phyloP scores from a whole-genome alignment of 2,329 filamentous ascomycete genomes.

The Lachnum nothofagi region DNA sequence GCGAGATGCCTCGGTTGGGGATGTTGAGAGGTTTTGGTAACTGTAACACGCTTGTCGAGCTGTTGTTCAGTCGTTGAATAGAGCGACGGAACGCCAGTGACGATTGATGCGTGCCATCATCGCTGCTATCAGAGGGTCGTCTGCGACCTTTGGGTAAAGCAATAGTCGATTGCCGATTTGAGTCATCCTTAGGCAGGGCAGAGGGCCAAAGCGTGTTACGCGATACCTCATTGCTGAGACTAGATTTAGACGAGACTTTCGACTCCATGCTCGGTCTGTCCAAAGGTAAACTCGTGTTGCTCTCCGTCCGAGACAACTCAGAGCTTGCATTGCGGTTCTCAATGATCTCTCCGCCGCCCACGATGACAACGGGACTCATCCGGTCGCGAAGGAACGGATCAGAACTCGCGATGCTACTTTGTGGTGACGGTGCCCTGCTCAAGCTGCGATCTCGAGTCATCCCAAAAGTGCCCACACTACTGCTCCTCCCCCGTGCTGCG shows the following conservation, averaged over 20 bases:
- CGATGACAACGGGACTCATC: slow-evolving; percentile 62
- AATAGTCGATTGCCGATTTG: slow-evolving; percentile 15
- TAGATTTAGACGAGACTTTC: slow-evolving; percentile 32
- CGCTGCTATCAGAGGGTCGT: slow-evolving; percentile 50
- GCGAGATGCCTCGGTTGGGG: slow-evolving; percentile 35
- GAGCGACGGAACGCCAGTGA: slow-evolving; percentile 53
- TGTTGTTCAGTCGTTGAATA: slow-evolving; percentile 46
- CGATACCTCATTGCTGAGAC: slow-evolving; percentile 32
- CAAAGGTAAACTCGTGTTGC: slow-evolving; percentile 42
- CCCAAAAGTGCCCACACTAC: slow-evolving; percentile 47
- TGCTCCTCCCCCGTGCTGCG: slow-evolving; percentile 57
- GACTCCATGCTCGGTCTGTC: slow-evolving; percentile 42
- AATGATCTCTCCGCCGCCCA: slow-evolving; percentile 54
- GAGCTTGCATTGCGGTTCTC: slow-evolving; percentile 54
- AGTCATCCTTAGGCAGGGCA: slow-evolving; percentile 40
- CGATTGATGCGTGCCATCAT: slow-evolving; percentile 49
- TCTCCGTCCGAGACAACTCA: slow-evolving; percentile 46
- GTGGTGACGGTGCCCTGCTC: slow-evolving; percentile 41
- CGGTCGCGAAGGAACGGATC: slow-evolving; percentile 58
- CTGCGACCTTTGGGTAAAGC: slow-evolving; percentile 18
- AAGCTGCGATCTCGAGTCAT: slow-evolving; percentile 37
- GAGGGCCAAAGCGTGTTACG: slow-evolving; percentile 51
- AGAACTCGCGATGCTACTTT: slow-evolving; percentile 46
- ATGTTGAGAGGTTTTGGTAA: slow-evolving; percentile 52
- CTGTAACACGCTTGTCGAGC: slow-evolving; percentile 42